phyloP scores from a whole-genome alignment of 2,329 filamentous ascomycete species.

The Zymoseptoria pseudotritici region DNA sequence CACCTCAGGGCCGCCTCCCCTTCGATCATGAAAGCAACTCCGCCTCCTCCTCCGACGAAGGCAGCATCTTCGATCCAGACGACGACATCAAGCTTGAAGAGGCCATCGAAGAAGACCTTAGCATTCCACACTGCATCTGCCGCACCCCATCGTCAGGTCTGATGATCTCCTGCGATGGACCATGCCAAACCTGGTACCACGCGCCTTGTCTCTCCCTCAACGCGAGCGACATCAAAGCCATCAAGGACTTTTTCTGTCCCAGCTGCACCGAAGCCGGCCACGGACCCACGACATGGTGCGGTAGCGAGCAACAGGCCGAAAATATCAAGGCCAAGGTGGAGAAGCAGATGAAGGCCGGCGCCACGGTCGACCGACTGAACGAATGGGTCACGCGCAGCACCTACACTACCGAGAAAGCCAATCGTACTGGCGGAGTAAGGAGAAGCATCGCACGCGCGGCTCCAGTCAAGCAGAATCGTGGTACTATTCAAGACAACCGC shows the following conservation, averaged over 20 bases:
- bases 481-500: not conserved
- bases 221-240: not conserved
- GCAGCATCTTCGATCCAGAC: not conserved
- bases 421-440: not conserved
- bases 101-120: conserved; percentile 47
- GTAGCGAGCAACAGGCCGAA: conserved; percentile 22
- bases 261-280: conserved; percentile 38
- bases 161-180: conserved; percentile 89
- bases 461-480: not conserved
- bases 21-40: not conserved
- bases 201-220: conserved; percentile 76
- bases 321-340: not conserved
- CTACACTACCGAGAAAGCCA: not conserved
- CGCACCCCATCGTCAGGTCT: conserved; percentile 84
- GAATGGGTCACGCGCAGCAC: not conserved
- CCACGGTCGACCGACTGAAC: not conserved
- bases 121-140: conserved; percentile 71
- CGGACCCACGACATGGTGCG: conserved; percentile 43
- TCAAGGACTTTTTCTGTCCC: conserved; percentile 39
- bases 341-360: not conserved
- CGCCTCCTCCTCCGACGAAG: not conserved
- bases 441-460: not conserved
- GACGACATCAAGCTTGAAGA: conserved; percentile 17
- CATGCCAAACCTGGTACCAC: conserved; percentile 83
- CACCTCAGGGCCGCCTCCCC: not conserved